These are phyloP conservation scores for Lonicera japonica DNA, from an alignment of 129 eudicot genomes.

Conservation along the genomic window DNA sequence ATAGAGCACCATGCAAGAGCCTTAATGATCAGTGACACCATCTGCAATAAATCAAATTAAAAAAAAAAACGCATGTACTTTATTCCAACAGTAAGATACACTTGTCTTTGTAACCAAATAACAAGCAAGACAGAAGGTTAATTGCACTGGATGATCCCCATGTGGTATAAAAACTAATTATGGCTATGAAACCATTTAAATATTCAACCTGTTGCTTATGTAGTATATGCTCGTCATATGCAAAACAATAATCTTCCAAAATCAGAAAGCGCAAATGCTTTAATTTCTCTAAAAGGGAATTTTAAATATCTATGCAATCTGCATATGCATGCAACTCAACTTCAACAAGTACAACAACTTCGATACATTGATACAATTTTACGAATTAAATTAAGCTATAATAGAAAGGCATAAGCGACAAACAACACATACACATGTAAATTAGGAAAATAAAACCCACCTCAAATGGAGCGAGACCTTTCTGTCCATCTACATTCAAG, in stretches of 20 bases:
- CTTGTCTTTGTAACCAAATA: not conserved
- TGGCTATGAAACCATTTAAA: too few species aligned
- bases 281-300: too few species aligned
- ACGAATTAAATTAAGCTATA: not conserved
- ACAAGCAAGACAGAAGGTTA: conserved; percentile 1
- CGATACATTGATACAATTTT: not conserved
- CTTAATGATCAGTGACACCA: conserved; percentile 61
- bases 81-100: not conserved
- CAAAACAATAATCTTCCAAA: too few species aligned
- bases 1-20: conserved; percentile 75
- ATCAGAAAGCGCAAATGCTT: too few species aligned
- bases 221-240: too few species aligned
- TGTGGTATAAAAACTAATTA: not conserved
- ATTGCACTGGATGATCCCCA: not conserved
- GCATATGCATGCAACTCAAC: too few species aligned
- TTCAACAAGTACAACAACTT: too few species aligned
- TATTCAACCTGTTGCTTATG: too few species aligned
- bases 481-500: conserved; percentile 61
- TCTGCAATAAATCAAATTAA: conserved; percentile 34
- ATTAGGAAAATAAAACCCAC: conserved; percentile 28
- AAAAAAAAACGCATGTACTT: not conserved
- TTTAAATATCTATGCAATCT: too few species aligned
- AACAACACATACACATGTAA: not conserved
- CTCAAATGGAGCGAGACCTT: conserved; percentile 78
- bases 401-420: too few species aligned